A percentile compares a stretch with the other conserved stretches of the same genome.
Evolutionary conservation across 2,329 filamentous ascomycete genomes (phyloP).

Genomic region (Alternaria panax): DNA sequence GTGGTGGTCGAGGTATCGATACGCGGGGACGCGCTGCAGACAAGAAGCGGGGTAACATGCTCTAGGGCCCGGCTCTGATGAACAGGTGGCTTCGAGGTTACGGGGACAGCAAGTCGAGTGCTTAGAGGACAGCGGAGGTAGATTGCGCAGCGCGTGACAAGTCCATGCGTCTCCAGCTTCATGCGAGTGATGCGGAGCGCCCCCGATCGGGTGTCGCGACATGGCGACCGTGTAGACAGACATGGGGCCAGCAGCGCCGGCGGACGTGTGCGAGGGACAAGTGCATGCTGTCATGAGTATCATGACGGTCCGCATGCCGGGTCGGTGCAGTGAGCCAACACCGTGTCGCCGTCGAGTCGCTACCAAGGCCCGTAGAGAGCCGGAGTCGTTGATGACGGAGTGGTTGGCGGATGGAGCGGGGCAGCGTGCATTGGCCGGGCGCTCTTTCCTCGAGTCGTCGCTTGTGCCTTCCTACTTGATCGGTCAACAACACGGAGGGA

Average conservation of each 20-base stretch:
- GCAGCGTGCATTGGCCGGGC: conserved; percentile 26
- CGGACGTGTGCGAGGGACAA: not conserved
- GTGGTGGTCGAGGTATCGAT: conserved; percentile 34
- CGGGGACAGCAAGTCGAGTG: conserved; percentile 38
- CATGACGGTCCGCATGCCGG: not conserved
- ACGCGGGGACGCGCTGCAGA: conserved; percentile 36
- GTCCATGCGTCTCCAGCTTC: conserved; percentile 32
- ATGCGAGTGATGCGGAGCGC: conserved; percentile 39
- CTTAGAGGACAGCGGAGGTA: conserved; percentile 34
- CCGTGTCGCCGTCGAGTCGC: conserved; percentile 5
- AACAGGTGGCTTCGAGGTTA: conserved; percentile 49
- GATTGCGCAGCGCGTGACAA: conserved; percentile 44
- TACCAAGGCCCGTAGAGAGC: conserved; percentile 2
- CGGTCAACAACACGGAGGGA: conserved; percentile 27
- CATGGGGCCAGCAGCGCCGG: not conserved
- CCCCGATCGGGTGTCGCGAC: conserved; percentile 35
- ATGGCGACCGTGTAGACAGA: conserved; percentile 12
- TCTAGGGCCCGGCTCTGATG: conserved; percentile 37
- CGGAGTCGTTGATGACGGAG: conserved; percentile 6
- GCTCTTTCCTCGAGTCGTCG: conserved; percentile 24
- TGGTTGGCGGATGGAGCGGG: conserved; percentile 13
- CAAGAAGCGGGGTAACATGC: conserved; percentile 49
- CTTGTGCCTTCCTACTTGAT: conserved; percentile 21
- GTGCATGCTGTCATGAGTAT: conserved; percentile 11
- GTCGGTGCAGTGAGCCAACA: not conserved